Base-by-base conservation (phyloP, 768 basidiomycete species). In the Phlegmacium glaucopus region DNA sequence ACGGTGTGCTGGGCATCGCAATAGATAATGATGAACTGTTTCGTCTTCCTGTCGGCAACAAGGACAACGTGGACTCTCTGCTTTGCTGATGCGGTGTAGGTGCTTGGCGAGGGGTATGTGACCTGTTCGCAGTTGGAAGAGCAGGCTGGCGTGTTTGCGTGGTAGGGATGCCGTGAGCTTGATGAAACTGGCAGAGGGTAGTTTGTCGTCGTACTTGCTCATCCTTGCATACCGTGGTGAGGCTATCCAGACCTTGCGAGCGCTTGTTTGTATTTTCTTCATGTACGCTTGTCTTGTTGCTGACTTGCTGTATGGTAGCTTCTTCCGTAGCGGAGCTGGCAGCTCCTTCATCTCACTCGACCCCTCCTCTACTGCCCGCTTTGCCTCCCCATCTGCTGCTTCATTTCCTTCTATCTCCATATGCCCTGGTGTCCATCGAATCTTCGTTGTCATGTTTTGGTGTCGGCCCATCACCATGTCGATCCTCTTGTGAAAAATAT, bases 111-210 rank as follows among this genome's bases (percentile, higher is more conserved):
- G 58, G 0, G 64, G 60, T 11, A 51, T 38, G 39, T 71, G 70
- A 1, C 59, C 62, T 3, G 64, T 64, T 2, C 61, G 37, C 9
- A 73, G 54, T 45, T 70, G 70, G 0, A 56, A 48, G 0, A 71
- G 42, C 1, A 69, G 26, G 29, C 59, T 55, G 2, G 57, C 47
- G 3, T 61, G 44, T 25, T 50, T 45, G 17, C 55, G 38, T 0
- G 42, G 42, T 2, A 65, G 36, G n/a, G 1, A 26, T 9, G 39
- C 25, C 8, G 44, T 45, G 0, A 51, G 26, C 37, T 50, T 56
- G 2, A 39, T 41, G 53, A 54, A 56, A 30, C 39, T 54, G 1
- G 40, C 34, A 10, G 54, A 55, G 4, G 58, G 56, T 27, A 51
- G 9, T n/a, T 1, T 28, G 44, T 0, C n/a, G n/a, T n/a, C n/a